These are phyloP conservation scores for Phytophthora uliginosa DNA, from an alignment of 352 stramenopile species.

Conservation along the genomic window DNA sequence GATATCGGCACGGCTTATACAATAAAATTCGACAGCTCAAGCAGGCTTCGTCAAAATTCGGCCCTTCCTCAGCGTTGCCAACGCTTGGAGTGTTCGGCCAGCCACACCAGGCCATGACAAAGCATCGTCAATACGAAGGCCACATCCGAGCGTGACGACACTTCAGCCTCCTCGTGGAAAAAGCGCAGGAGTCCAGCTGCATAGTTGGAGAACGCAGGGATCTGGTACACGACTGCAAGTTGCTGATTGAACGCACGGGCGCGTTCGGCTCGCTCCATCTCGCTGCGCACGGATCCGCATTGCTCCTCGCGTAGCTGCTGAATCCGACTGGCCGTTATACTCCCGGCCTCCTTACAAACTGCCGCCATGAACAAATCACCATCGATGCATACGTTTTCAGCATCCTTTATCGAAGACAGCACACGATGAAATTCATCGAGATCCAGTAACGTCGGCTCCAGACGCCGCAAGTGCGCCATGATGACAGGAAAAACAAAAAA, in stretches of 20 bases:
- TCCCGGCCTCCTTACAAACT: constrained; percentile 55
- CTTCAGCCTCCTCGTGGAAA: constrained; percentile 82
- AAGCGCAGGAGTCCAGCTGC: constrained; percentile 74
- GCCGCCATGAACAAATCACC: constrained; percentile 67
- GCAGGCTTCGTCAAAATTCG: constrained; percentile 11
- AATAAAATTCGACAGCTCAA: constrained; percentile 15
- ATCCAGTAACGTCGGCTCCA: constrained; percentile 60
- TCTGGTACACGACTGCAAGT: constrained; percentile 78
- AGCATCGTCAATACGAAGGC: constrained; percentile 84
- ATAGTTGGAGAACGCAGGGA: constrained; percentile 80
- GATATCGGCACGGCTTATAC: constrained; percentile 39
- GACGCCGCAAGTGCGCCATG: constrained; percentile 75
- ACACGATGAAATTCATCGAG: constrained; percentile 79
- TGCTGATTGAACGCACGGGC: constrained; percentile 74
- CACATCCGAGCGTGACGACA: constrained; percentile 76
- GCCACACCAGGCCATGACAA: constrained; percentile 85
- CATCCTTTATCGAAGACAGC: constrained; percentile 78
- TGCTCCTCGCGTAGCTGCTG: constrained; percentile 61
- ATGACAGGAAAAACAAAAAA: constrained; percentile 89
- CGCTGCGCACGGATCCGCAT: constrained; percentile 65
- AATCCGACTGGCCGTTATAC: constrained; percentile 49
- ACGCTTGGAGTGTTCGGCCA: constrained; percentile 79
- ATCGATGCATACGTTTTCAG: constrained; percentile 73
- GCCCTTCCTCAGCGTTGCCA: constrained; percentile 37
- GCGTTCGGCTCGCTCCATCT: constrained; percentile 77